Evolutionary conservation across 176 grass and related monocot species (phyloP).

Genomic region (Oryza glumipatula): DNA sequence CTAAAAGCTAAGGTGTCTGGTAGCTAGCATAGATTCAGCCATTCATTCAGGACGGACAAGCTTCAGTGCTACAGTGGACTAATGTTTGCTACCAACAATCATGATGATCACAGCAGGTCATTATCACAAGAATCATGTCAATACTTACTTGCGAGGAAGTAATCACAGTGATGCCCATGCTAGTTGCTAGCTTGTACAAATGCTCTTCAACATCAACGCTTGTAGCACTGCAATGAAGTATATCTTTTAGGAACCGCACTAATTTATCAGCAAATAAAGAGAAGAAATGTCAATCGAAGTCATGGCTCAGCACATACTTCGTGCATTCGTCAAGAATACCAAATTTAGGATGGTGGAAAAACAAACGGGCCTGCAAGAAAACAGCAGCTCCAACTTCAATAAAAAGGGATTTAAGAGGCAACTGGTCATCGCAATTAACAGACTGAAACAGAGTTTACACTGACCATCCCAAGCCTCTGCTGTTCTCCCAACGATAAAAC

Average conservation of each 20-base stretch:
- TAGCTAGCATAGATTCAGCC: not conserved
- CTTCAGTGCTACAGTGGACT: not conserved
- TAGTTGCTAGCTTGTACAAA: slow-evolving; percentile 81
- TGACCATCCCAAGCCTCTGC: slow-evolving; percentile 95
- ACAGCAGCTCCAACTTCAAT: slow-evolving; percentile 19
- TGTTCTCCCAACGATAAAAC: slow-evolving; percentile 92
- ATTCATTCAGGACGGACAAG: not conserved
- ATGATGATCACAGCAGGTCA: not conserved
- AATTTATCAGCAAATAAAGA: slow-evolving; percentile 23
- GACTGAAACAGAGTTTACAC: slow-evolving; percentile 28
- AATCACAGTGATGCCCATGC: slow-evolving; percentile 95
- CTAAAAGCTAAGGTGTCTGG: not conserved
- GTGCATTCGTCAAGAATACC: slow-evolving; percentile 72
- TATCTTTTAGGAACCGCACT: slow-evolving; percentile 18
- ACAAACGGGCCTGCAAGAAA: slow-evolving; percentile 84
- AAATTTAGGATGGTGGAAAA: slow-evolving; percentile 92
- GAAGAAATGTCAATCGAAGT: slow-evolving; percentile 5
- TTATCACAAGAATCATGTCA: not conserved
- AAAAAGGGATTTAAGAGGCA: not conserved
- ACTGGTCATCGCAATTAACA: not conserved
- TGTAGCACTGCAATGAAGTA: slow-evolving; percentile 66
- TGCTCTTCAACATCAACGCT: slow-evolving; percentile 99
- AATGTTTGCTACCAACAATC: not conserved
- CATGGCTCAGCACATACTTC: slow-evolving; percentile 54
- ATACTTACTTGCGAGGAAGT: slow-evolving; percentile 84